Base-by-base conservation (phyloP, 2,329 filamentous ascomycete genomes). In the Cercospora zeae-maydis region DNA sequence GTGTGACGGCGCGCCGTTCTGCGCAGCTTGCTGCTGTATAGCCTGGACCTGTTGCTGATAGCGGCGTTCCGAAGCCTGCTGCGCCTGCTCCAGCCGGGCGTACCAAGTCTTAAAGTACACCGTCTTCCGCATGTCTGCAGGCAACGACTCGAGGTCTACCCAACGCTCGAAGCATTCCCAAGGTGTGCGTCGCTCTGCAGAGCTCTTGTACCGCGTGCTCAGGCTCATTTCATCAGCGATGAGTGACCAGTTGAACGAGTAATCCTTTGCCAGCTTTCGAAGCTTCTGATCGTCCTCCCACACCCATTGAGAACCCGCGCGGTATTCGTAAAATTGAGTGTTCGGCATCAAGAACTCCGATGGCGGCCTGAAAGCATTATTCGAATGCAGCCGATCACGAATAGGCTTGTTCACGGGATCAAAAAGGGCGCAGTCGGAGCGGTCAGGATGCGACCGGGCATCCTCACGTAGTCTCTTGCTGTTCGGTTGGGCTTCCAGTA, bases 141-240 rank as follows among this genome's bases (percentile, higher is more conserved):
- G 93, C 37, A 97, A 81, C 1, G 93, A 92, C 78, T 98, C 95
- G 11, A 98, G 80, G 69, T 90, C 88, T 59, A 97, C 90, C 93
- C 93, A 99, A 47, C 95, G 86, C 77, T 99, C 95, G 71, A 99
- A 99, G 74, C 95, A 99, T 78, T 99, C 95, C 95, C 95, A 99
- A 0, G 93, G 92, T 2, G 93, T 98, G 53, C 95, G 86, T 65
- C 95, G 85, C 74, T 98, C 93, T 10, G 92, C 87, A 1, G 91
- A 92, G 19, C 93, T 93, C n/a, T 87, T 84, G 72, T 92, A 96
- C 13, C 87, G 75, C 0, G 92, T 96, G 58, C 86, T 86, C 14
- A 89, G 84, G 1, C 86, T 84, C 58, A 98, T 80, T 63, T 93
- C 88, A 69, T 86, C 90, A 1, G 93, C 91, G 59, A 98, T 96